Evolutionary conservation across 331 rosid species (phyloP).

Genomic region (Phaseolus coccineus): DNA sequence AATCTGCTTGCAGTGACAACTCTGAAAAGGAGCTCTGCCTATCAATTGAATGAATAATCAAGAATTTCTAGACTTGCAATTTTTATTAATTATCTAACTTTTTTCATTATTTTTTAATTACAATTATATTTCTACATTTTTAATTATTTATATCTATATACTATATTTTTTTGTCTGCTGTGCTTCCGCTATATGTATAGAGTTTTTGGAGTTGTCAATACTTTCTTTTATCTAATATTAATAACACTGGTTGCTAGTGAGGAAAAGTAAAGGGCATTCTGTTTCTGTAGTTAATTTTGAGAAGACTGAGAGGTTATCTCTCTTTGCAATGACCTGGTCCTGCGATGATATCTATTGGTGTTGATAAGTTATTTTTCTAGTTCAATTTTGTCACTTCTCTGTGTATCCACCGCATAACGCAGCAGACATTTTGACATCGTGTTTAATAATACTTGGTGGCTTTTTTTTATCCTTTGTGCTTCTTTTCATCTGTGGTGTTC

Average conservation of each 20-base stretch:
- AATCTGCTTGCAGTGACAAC: background rate
- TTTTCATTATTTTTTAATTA: too few relatives aligned
- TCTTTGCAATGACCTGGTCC: background rate
- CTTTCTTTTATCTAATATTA: too few relatives aligned
- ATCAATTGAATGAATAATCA: background rate
- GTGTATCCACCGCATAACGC: background rate
- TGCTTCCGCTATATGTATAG: too few relatives aligned
- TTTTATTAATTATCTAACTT: too few relatives aligned
- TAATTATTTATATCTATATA: too few relatives aligned
- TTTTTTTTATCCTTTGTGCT: slow-evolving; percentile 10
- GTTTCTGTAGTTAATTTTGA: slow-evolving; percentile 4
- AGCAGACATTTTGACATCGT: background rate
- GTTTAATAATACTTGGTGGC: background rate
- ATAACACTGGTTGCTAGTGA: too few relatives aligned
- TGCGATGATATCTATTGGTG: background rate
- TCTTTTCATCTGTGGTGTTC: background rate
- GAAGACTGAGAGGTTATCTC: slow-evolving; percentile 16
- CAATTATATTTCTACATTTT: too few relatives aligned
- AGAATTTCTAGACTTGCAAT: too few relatives aligned
- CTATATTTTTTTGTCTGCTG: too few relatives aligned
- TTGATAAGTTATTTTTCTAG: background rate
- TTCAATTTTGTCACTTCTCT: background rate
- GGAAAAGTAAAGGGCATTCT: background rate
- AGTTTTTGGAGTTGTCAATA: too few relatives aligned
- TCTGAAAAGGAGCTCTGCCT: background rate